These are phyloP conservation scores for Aleurites moluccanus DNA, from an alignment of 441 rosid genomes.

Conservation along the genomic window DNA sequence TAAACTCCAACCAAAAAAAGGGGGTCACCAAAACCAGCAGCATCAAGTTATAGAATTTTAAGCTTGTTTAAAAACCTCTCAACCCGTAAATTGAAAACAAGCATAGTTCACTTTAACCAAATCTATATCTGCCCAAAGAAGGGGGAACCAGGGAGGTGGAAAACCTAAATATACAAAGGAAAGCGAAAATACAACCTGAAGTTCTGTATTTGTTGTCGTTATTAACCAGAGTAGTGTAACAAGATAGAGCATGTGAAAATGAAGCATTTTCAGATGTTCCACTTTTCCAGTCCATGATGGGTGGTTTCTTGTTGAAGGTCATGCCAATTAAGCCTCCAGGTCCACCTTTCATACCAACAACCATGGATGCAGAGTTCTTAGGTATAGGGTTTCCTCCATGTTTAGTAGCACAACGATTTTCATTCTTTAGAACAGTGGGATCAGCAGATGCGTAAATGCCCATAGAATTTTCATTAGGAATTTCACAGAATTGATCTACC, in stretches of 20 bases:
- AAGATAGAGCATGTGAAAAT: conserved; percentile 25
- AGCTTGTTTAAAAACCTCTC: neutral
- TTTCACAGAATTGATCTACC: conserved; percentile 25
- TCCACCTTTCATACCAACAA: conserved; percentile 31
- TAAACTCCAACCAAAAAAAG: too few species aligned
- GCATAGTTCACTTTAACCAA: neutral
- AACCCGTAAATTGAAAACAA: neutral
- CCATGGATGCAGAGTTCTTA: conserved; percentile 20
- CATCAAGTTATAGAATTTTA: neutral
- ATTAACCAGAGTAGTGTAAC: conserved; percentile 26
- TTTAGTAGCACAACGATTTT: conserved; percentile 25
- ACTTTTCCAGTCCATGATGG: conserved; percentile 39
- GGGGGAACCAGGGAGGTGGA: neutral
- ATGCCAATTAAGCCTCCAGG: conserved; percentile 39
- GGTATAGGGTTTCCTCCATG: conserved; percentile 26
- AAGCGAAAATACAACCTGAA: conserved; percentile 46
- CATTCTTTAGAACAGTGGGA: conserved; percentile 26
- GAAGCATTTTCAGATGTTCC: conserved; percentile 40
- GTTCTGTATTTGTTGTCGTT: conserved; percentile 35
- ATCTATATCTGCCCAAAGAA: neutral
- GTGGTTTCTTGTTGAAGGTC: conserved; percentile 58
- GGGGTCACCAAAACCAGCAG: neutral
- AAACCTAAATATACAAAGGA: conserved; percentile 12
- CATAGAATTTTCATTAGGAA: conserved; percentile 25
- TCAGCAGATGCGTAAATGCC: conserved; percentile 26